Conservation (phyloP, 2,329 filamentous ascomycete species). For the Penicillium sp. region DNA sequence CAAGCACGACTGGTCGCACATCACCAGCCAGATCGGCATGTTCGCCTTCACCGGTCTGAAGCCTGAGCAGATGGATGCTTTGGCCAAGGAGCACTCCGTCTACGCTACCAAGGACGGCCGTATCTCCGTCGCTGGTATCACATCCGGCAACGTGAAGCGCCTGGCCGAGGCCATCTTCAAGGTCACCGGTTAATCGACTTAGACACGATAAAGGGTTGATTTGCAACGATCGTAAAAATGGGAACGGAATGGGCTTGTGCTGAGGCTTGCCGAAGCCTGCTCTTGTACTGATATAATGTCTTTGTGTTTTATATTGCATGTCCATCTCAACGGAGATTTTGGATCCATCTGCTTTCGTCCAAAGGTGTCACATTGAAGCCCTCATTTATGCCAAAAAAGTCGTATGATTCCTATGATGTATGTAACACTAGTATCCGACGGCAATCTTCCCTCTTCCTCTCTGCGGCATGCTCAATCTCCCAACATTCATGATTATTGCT, state of each 20-base stretch:
- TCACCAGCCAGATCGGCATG: constrained; percentile 99
- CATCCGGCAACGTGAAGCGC: constrained; percentile 47
- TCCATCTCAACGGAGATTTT: constrained; percentile 23
- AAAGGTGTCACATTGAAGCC: not conserved
- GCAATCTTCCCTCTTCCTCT: too few species aligned
- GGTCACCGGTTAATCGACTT: constrained; percentile 43
- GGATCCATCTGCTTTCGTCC: constrained; percentile 1
- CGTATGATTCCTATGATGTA: not conserved
- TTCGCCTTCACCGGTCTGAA: constrained; percentile 96
- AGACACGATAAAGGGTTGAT: not conserved
- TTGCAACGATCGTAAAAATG: not conserved
- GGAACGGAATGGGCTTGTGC: not conserved
- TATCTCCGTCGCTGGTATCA: constrained; percentile 50
- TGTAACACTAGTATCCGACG: not conserved
- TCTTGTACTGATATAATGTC: constrained; percentile 28
- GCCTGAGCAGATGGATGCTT: constrained; percentile 81
- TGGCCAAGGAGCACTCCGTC: constrained; percentile 94
- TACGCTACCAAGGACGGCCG: constrained; percentile 79
- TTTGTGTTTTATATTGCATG: constrained; percentile 26
- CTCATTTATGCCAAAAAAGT: not conserved
- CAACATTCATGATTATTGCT: too few species aligned
- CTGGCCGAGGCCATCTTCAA: constrained; percentile 51
- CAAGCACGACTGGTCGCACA: constrained; percentile 98
- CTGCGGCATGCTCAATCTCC: too few species aligned
- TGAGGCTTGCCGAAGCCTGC: constrained; percentile 4